These are phyloP conservation scores for Crithidia brevicula DNA, from an alignment of 208 protist species.

Conservation along the genomic window DNA sequence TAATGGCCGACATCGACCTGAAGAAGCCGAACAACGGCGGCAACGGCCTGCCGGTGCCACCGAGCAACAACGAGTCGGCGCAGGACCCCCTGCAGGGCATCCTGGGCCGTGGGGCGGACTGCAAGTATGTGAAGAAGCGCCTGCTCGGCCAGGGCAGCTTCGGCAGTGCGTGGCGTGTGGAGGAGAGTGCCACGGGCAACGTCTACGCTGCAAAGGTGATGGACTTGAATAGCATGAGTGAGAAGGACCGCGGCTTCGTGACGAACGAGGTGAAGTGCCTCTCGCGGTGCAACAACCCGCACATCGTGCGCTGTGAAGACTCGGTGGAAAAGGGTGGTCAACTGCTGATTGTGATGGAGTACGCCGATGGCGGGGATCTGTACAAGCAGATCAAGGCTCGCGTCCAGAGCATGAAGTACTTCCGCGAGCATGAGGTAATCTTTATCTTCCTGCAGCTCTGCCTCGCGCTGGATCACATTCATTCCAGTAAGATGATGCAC, in stretches of 20 bases:
- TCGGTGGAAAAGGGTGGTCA: constrained; percentile 66
- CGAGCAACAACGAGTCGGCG: constrained; percentile 37
- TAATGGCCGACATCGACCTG: constrained; percentile 23
- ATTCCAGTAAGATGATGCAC: constrained; percentile 91
- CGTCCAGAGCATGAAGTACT: constrained; percentile 60
- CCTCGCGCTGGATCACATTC: constrained; percentile 86
- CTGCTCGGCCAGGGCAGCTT: constrained; percentile 93
- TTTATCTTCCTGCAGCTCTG: constrained; percentile 89
- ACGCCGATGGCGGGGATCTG: constrained; percentile 84
- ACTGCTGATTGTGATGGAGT: constrained; percentile 90
- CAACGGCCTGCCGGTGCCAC: constrained; percentile 66
- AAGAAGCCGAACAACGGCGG: constrained; percentile 38
- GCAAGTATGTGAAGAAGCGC: constrained; percentile 86
- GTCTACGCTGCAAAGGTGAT: constrained; percentile 93
- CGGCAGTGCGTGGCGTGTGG: constrained; percentile 88
- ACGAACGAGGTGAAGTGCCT: constrained; percentile 95
- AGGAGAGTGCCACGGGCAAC: constrained; percentile 66
- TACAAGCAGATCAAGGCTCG: constrained; percentile 85
- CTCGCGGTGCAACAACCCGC: constrained; percentile 88
- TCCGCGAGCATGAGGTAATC: constrained; percentile 86
- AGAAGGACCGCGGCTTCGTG: constrained; percentile 91
- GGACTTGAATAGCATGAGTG: constrained; percentile 85
- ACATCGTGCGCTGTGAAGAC: constrained; percentile 89
- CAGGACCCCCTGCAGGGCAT: constrained; percentile 72
- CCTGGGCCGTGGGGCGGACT: constrained; percentile 62